Conservation (phyloP, 805 yeast species). For the Candida railenensis region DNA sequence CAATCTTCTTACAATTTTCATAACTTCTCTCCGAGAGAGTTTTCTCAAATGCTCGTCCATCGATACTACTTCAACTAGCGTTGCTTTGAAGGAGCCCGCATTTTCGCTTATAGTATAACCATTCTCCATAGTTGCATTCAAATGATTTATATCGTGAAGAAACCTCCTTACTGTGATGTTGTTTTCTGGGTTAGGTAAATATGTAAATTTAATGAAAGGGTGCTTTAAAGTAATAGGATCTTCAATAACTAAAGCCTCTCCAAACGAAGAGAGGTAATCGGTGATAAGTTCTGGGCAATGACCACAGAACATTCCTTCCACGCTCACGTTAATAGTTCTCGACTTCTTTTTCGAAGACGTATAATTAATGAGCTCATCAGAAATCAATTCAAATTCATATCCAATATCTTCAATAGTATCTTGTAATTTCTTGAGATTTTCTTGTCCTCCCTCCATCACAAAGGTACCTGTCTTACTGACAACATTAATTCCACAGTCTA, state of each 20-base stretch:
- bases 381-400: constrained; percentile 55
- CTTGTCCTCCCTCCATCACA: constrained; percentile 44
- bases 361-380: constrained; percentile 43
- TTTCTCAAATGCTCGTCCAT: constrained; percentile 62
- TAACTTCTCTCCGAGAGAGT: constrained; percentile 49
- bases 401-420: constrained; percentile 65
- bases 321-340: constrained; percentile 54
- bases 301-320: constrained; percentile 69
- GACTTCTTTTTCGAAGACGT: constrained; percentile 48
- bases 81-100: constrained; percentile 44
- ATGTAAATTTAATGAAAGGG: constrained; percentile 64
- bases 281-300: constrained; percentile 64
- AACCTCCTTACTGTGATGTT: constrained; percentile 55
- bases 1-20: constrained; percentile 45
- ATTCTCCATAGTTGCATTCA: constrained; percentile 27
- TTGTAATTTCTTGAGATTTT: constrained; percentile 39
- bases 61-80: constrained; percentile 52
- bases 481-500: constrained; percentile 52
- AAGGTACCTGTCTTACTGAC: constrained; percentile 66
- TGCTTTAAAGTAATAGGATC: constrained; percentile 53
- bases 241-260: constrained; percentile 55
- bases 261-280: constrained; percentile 48
- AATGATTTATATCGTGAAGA: constrained; percentile 45
- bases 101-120: constrained; percentile 18
- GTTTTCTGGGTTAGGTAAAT: constrained; percentile 51